phyloP scores from a whole-genome alignment of 768 basidiomycete species.

The Serendipita sp. region DNA sequence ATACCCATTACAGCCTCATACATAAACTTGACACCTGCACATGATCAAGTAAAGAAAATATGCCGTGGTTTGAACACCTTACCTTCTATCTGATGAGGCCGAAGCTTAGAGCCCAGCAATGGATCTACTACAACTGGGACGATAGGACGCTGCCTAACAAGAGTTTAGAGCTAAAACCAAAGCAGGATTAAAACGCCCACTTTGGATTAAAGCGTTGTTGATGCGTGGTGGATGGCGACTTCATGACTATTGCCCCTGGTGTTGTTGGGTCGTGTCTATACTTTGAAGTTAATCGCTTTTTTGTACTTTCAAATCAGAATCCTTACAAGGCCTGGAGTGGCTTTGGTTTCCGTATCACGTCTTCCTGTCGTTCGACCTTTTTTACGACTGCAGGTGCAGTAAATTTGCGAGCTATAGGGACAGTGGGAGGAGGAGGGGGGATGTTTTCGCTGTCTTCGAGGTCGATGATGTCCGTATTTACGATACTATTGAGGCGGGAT shows the following conservation, averaged over 20 bases:
- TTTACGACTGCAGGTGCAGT: not conserved
- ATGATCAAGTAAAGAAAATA: not conserved
- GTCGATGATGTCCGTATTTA: not conserved
- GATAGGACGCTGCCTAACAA: conserved; percentile 39
- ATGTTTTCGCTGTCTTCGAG: not conserved
- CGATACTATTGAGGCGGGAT: conserved; percentile 1
- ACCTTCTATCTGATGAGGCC: conserved; percentile 87
- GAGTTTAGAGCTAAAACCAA: not conserved
- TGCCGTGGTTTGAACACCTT: conserved; percentile 10
- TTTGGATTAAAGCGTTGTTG: conserved; percentile 53
- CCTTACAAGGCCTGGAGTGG: not conserved
- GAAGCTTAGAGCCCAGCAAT: conserved; percentile 51
- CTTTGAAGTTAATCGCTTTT: not conserved
- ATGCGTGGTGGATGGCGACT: conserved; percentile 51
- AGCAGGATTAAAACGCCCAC: conserved; percentile 21
- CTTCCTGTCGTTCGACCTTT: not conserved
- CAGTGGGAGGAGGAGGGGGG: not conserved
- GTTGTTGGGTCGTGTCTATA: conserved; percentile 60
- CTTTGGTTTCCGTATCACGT: not conserved
- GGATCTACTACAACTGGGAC: conserved; percentile 86
- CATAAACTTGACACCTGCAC: conserved; percentile 63
- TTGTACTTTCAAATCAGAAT: not conserved
- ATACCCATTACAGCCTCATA: conserved; percentile 95
- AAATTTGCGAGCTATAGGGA: not conserved
- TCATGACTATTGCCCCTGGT: conserved; percentile 76